Base-by-base conservation (phyloP, 1,284 basidiomycete genomes). In the Porogramme epimiltina region DNA sequence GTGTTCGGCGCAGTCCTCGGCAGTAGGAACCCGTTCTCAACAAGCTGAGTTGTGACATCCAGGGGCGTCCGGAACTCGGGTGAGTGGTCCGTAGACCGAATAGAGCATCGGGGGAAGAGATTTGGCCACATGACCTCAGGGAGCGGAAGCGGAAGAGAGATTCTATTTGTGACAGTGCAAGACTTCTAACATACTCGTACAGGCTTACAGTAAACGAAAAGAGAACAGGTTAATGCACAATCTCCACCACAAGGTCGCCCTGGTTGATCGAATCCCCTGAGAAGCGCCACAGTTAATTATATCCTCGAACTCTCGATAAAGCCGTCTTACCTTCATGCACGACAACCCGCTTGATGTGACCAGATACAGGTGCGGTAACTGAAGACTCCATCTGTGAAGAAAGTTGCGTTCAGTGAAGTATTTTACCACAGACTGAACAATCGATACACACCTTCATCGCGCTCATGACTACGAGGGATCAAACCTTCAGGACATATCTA, bases 291-390 rank as follows among this genome's bases (percentile, higher is more conserved):
- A 18, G 43, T 58, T 36, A 61, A 57, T 41, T 47, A 45, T 40
- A 4, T 41, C 55, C 38, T 19, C 45, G 42, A n/a, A 37, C 33
- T 10, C 36, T 54, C n/a, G n/a, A n/a, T 25, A 52, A 58, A 47
- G 59, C 42, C 15, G 19, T 57, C 72, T 58, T 56, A 86, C 89
- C 91, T 80, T 93, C 91, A 56, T 84, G 82, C 49, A 98, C 93
- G 47, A 87, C 80, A 40, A 99, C 92, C 42, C 94, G 87, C 76
- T 93, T 93, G 75, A 98, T 81, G 72, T 95, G 94, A 42, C 96
- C 96, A 49, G 92, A 93, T 42, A 98, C 95, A 31, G 96, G 95
- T 22, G 95, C 91, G 23, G 93, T 95, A 42, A 98, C 93, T 54
- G 93, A 87, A 58, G 91, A 94, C 78, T 99, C 96, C 93, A 97